Evolutionary conservation across 306 rosid species (phyloP), one percentile per base, ranked within the genome.

Genomic region (Begonia fuchsioides): DNA sequence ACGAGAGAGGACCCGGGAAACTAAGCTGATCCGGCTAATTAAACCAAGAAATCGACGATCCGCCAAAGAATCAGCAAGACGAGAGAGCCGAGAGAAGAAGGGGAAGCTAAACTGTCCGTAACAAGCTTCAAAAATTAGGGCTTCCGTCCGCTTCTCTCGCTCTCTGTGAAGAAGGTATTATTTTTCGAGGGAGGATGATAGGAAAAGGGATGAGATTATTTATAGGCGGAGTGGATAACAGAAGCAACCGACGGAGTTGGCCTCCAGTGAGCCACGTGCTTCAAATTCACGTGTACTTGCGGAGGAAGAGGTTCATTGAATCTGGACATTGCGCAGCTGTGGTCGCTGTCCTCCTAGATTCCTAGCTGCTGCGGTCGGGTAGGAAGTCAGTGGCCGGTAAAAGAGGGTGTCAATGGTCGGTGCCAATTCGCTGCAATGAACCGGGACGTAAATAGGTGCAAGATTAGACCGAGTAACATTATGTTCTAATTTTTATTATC

Each of bases 61-160:
- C 8, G 45, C 13, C 13, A 11, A 13, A 35, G 2, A 38, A 9
- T 20, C 12, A 44, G 10, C 12, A 12, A 32, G 38, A 44, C 32
- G 52, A 57, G 43, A 57, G 45, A 44, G 47, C 12, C 12, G 13
- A 13, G 9, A 49, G 38, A 49, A 9, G 13, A 49, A 15, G n/a
- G 17, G 15, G 13, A 18, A 32, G 49, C 44, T 41, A 55, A 43
- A 47, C 39, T 5, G 26, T 6, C 45, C 13, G 13, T 15, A 46
- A 16, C 43, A n/a, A 56, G 60, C 52, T 8, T 39, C 17, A 32
- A 15, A 20, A 32, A 15, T 10, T 12, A 56, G 16, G 60, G 53
- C 35, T 39, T 47, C 35, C 35, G 35, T 2, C 10, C 14, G 45
- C 45, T 57, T 57, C 53, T 57, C 61, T n/a, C n/a, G n/a, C 7